These are phyloP conservation scores for Lablab purpureus DNA, from an alignment of 306 rosid species.

Conservation along the genomic window DNA sequence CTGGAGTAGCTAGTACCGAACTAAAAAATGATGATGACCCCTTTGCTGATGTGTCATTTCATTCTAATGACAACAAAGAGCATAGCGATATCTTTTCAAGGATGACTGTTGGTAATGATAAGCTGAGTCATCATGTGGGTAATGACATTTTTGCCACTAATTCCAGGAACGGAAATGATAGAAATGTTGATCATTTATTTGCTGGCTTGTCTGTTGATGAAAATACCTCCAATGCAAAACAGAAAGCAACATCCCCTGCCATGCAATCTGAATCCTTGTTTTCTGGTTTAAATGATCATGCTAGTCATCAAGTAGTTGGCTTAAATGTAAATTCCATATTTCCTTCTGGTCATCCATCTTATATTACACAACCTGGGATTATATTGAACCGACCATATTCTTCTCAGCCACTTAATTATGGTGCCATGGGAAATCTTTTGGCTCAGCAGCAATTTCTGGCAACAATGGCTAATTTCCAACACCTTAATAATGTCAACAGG, in stretches of 20 bases:
- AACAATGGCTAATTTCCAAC: conserved; percentile 13
- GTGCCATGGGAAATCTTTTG: conserved; percentile 22
- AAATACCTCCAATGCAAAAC: conserved; percentile 5
- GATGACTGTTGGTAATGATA: conserved; percentile 24
- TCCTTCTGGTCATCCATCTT: conserved; percentile 3
- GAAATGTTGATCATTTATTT: conserved; percentile 13
- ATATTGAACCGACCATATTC: conserved; percentile 16
- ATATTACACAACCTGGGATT: neutral
- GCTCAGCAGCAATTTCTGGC: conserved; percentile 35
- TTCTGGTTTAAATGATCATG: conserved; percentile 6
- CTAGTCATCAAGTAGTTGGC: conserved; percentile 14
- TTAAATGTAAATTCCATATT: neutral
- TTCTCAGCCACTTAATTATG: conserved; percentile 14
- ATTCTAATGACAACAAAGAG: conserved; percentile 57
- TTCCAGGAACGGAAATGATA: conserved; percentile 10
- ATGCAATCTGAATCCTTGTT: conserved; percentile 16
- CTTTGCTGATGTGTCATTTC: conserved; percentile 80
- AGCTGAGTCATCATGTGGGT: conserved; percentile 39
- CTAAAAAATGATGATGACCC: conserved; percentile 67
- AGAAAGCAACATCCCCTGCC: conserved; percentile 24
- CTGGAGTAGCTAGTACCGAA: neutral
- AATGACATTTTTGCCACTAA: conserved; percentile 17
- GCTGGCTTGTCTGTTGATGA: conserved; percentile 16
- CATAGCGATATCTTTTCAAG: conserved; percentile 73
- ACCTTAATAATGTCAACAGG: conserved; percentile 6